A percentile compares a stretch with the other conserved stretches of the same genome.
Conservation (phyloP, 106 monocot species). For the Allium fistulosum region DNA sequence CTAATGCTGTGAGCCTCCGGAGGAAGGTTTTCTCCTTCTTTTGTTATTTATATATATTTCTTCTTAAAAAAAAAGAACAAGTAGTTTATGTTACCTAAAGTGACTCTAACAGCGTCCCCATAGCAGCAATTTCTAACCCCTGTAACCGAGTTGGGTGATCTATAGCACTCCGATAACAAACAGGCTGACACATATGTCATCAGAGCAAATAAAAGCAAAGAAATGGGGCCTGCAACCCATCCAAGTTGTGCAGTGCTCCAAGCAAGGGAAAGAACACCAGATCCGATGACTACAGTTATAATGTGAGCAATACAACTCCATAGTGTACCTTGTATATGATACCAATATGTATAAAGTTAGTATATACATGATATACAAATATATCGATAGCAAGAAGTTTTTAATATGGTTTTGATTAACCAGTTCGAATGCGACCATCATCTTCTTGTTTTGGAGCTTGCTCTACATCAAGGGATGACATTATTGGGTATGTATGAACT, state of each 20-base stretch:
- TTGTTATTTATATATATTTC: no score
- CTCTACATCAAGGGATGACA: no score
- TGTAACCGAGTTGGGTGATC: slow-evolving; percentile 36
- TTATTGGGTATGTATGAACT: no score
- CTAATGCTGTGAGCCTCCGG: no score
- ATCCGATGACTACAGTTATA: slow-evolving; percentile 29
- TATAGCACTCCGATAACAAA: slow-evolving; percentile 69
- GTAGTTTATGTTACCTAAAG: slow-evolving; percentile 27
- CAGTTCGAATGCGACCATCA: no score
- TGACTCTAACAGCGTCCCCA: slow-evolving; percentile 59
- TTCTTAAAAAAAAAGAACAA: no score
- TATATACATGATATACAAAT: no score
- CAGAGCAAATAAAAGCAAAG: slow-evolving; percentile 41
- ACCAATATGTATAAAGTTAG: no score
- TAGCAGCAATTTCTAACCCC: slow-evolving; percentile 54
- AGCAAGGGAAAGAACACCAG: slow-evolving; percentile 67
- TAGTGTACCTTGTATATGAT: background rate
- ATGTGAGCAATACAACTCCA: background rate
- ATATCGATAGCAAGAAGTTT: no score
- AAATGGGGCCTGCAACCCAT: slow-evolving; percentile 49
- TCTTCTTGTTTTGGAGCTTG: no score
- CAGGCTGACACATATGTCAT: slow-evolving; percentile 59
- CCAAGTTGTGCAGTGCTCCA: slow-evolving; percentile 69
- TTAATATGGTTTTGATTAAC: no score
- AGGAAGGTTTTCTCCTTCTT: no score